Evolutionary conservation across 352 stramenopile genomes (phyloP), one percentile per base, ranked within the genome.

Genomic region (Globisporangium takayamanum): DNA sequence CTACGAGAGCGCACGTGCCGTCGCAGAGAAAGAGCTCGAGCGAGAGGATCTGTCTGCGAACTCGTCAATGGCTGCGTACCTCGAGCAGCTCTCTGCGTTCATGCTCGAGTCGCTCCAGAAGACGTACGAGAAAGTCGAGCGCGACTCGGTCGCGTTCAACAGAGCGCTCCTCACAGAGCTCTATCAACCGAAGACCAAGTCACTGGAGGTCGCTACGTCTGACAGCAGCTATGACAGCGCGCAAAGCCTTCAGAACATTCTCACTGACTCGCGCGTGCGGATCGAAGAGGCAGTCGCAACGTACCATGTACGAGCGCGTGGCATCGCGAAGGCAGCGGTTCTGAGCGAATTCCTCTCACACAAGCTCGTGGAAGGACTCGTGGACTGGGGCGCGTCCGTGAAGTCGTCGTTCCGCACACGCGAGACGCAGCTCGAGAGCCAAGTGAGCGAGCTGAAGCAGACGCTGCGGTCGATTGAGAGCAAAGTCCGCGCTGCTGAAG

Each of bases 331-430:
- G 37, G 63, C 48, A 44, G 55, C 63, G 15, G 63, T 82, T 0
- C 57, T 87, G 8, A 74, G 61, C 11, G 68, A 63, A 15, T 88
- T 85, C 59, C 60, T 89, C 10, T 57, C 70, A 2, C 66, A 83
- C 15, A 78, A 76, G 28, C 62, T 89, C n/a, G 55, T 78, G 0
- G 69, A 80, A 11, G 73, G 72, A 7, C 57, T 92, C 22, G 66
- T 88, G 6, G 73, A 84, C 25, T 92, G 81, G 81, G 66, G 72
- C 3, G 54, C 66, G 0, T 41, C 64, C 15, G 72, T 92, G 22
- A 85, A 80, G 63, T 72, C 49, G 11, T 48, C 74, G 0, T 89
- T 85, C 39, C 75, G 79, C 6, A 64, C 69, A 0, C 73, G 84
- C 45, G 64, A 84, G 48, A 51, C 65, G 1, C 66, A 76, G 47